Conservation (phyloP, 768 basidiomycete genomes). For the Mycena sanguinolenta region DNA sequence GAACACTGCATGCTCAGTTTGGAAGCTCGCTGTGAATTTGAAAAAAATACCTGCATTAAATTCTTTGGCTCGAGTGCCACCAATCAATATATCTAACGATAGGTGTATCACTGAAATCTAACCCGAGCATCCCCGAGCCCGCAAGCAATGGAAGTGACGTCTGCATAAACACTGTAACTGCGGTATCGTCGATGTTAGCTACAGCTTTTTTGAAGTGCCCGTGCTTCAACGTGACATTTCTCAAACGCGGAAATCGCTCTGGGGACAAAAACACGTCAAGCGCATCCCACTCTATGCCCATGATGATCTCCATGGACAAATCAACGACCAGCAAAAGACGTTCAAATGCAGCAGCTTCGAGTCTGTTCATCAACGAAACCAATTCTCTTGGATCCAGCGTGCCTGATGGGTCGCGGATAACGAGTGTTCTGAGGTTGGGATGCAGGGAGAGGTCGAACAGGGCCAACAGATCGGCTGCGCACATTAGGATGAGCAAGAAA, state of each 20-base stretch:
- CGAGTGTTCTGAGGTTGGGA: background rate
- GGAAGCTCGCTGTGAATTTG: too few relatives aligned
- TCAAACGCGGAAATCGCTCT: background rate
- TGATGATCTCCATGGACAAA: background rate
- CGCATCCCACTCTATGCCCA: background rate
- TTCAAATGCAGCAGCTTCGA: background rate
- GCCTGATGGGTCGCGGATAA: background rate
- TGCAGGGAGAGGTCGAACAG: background rate
- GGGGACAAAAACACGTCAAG: background rate
- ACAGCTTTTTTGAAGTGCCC: too few relatives aligned
- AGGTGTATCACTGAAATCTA: too few relatives aligned
- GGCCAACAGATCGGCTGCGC: background rate
- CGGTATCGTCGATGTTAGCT: too few relatives aligned
- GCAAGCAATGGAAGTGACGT: too few relatives aligned
- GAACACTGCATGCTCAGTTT: too few relatives aligned
- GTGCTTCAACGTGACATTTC: background rate
- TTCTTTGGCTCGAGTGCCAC: too few relatives aligned
- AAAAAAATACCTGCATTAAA: too few relatives aligned
- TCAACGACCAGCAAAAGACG: background rate
- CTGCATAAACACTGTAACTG: too few relatives aligned
- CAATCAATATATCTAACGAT: too few relatives aligned
- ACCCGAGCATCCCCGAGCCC: too few relatives aligned
- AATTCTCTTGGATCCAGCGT: background rate
- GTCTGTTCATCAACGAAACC: background rate
- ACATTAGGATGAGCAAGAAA: too few relatives aligned